Conservation (phyloP, 306 rosid genomes). For the cucumber (Cucumis sativus) region DNA sequence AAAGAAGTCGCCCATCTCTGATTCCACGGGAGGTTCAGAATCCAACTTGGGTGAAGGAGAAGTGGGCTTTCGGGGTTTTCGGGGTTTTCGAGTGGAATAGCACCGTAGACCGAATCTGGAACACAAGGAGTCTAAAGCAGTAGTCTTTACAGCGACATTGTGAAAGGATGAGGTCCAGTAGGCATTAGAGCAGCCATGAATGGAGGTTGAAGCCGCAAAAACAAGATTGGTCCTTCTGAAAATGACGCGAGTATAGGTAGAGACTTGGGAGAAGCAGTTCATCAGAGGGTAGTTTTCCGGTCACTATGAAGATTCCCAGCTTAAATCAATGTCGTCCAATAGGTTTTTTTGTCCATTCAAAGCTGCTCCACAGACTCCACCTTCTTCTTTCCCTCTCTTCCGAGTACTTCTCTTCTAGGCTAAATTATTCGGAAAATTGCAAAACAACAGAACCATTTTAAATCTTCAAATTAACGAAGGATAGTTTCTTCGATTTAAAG, state of each 20-base stretch:
- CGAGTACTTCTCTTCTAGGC: too few relatives aligned
- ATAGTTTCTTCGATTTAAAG: too few relatives aligned
- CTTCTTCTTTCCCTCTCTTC: too few relatives aligned
- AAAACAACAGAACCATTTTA: too few relatives aligned
- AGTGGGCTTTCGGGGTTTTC: conserved; percentile 25
- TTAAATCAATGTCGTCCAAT: neutral
- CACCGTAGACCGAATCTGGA: conserved; percentile 29
- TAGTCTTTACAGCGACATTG: conserved; percentile 9
- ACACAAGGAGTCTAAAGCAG: conserved; percentile 14
- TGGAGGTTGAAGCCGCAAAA: conserved; percentile 14
- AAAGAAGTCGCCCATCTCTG: conserved; percentile 52
- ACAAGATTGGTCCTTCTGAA: conserved; percentile 22
- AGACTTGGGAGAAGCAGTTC: conserved; percentile 45
- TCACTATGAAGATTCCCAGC: neutral
- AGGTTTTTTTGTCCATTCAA: neutral
- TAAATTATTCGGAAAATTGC: too few relatives aligned
- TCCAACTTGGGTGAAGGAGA: conserved; percentile 21
- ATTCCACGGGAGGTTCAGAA: conserved; percentile 29
- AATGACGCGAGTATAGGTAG: conserved; percentile 34
- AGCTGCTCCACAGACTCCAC: neutral
- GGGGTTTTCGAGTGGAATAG: conserved; percentile 35
- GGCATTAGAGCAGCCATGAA: conserved; percentile 11
- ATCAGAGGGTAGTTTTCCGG: conserved; percentile 21
- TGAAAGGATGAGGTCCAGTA: conserved; percentile 18
- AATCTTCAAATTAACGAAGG: too few relatives aligned